A percentile compares a stretch with the other conserved stretches of the same genome.
Evolutionary conservation across 352 stramenopile species (phyloP).

Genomic region (Phytopythium mirpurense): DNA sequence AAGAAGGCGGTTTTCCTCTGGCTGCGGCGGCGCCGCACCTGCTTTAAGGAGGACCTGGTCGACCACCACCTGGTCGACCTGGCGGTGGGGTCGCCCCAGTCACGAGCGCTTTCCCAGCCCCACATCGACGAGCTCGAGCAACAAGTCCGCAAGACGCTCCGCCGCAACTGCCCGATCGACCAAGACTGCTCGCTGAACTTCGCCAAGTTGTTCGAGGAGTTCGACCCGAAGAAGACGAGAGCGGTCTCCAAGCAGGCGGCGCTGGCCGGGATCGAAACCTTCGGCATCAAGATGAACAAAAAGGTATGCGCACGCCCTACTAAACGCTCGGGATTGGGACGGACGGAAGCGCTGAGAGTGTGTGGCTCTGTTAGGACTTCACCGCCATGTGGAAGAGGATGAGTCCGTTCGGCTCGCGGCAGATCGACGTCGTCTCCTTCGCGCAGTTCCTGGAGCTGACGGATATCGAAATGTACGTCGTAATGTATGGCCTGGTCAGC

Average conservation of each 20-base stretch:
- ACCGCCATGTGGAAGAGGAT: slow-evolving; percentile 64
- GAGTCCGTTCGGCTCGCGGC: slow-evolving; percentile 49
- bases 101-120: slow-evolving; percentile 30
- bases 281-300: slow-evolving; percentile 71
- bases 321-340: not conserved
- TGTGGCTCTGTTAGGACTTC: slow-evolving; percentile 40
- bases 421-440: slow-evolving; percentile 52
- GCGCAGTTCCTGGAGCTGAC: slow-evolving; percentile 68
- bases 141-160: slow-evolving; percentile 63
- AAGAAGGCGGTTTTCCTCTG: slow-evolving; percentile 65
- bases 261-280: slow-evolving; percentile 46
- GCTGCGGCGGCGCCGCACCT: slow-evolving; percentile 34
- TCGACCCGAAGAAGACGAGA: slow-evolving; percentile 64
- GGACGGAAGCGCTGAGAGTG: not conserved
- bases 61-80: slow-evolving; percentile 35
- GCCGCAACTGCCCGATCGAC: slow-evolving; percentile 68
- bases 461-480: slow-evolving; percentile 66
- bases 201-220: slow-evolving; percentile 63
- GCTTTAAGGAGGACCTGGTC: slow-evolving; percentile 43
- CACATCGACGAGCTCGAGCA: slow-evolving; percentile 66
- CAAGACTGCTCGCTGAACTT: slow-evolving; percentile 78
- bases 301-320: slow-evolving; percentile 46
- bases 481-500: not conserved
- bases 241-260: slow-evolving; percentile 40
- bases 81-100: slow-evolving; percentile 30